Percentiles rank a stretch among this genome's conserved stretches.
phyloP scores from a whole-genome alignment of 306 rosid genomes.

The Albizia julibrissin region DNA sequence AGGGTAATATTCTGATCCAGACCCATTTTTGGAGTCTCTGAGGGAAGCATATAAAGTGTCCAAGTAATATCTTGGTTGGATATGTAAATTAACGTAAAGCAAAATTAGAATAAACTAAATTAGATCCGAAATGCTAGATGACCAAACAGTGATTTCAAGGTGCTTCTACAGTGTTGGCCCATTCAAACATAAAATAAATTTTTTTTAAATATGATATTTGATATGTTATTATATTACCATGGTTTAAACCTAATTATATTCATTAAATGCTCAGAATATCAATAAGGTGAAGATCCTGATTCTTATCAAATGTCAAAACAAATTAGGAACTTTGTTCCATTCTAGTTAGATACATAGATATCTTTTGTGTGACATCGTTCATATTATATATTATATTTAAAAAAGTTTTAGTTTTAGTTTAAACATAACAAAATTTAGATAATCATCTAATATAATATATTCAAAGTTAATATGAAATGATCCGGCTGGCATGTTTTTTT shows the following conservation, averaged over 20 bases:
- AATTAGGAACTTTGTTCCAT: neutral
- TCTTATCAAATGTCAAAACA: neutral
- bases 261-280: neutral
- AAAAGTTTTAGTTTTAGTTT: too few relatives aligned
- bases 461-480: too few relatives aligned
- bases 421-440: neutral
- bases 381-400: neutral
- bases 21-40: neutral
- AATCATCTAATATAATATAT: neutral
- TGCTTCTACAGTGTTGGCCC: neutral
- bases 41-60: neutral
- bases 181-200: neutral
- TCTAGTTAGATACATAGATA: neutral
- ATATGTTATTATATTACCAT: neutral
- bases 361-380: neutral
- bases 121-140: slow-evolving; percentile 8
- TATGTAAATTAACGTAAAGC: neutral
- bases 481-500: too few relatives aligned
- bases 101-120: slow-evolving; percentile 8
- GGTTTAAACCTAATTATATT: neutral
- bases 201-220: neutral
- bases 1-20: neutral
- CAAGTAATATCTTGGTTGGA: neutral
- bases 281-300: neutral
- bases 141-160: neutral